Evolutionary conservation across 495 filamentous ascomycete genomes (phyloP), one percentile per base, ranked within the genome.

Genomic region (Trichodelitschia bisporula): DNA sequence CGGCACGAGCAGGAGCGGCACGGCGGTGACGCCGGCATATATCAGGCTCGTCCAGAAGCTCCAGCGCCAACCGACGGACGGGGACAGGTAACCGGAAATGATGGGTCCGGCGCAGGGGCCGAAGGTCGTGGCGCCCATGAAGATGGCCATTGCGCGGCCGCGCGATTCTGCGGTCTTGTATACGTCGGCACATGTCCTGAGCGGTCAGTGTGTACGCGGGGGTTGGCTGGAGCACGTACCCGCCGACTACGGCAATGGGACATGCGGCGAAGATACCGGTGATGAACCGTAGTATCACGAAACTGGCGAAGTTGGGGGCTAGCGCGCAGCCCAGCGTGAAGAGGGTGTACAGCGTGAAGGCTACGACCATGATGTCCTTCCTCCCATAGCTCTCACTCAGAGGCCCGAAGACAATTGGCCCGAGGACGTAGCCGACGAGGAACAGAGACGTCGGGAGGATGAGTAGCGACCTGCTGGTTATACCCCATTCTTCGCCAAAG

Each of bases 361-460:
- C 61, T 19, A 45, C 51, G 0, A 69, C 47, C 36, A 72, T 69
- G 21, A 76, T 58, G 4, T 51, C 46, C 40, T 57, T 63, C n/a
- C 77, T 57, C 11, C 76, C 75, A 39, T 71, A 66, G 1, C 67
- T 61, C 40, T 82, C 75, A 38, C 66, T 75, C 8, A 79, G 41
- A 0, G 75, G 74, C 1, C 69, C 72, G 47, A 70, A 76, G 3
- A 70, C 35, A 8, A 77, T 31, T 1, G 73, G 69, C 0, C 71
- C 73, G 10, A 72, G 43, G 9, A 69, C 55, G 37, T 76, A 78
- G 18, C 73, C 77, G 15, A 80, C 55, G 0, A 82, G 54, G 34
- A 68, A 86, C 1, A 80, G 62, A 0, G 73, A 75, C 0, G 74
- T 77, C 8, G 77, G 77, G 4, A 86, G 55, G n/a, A 76, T 66